phyloP scores from a whole-genome alignment of 805 yeast genomes.

The Starmerella powellii region DNA sequence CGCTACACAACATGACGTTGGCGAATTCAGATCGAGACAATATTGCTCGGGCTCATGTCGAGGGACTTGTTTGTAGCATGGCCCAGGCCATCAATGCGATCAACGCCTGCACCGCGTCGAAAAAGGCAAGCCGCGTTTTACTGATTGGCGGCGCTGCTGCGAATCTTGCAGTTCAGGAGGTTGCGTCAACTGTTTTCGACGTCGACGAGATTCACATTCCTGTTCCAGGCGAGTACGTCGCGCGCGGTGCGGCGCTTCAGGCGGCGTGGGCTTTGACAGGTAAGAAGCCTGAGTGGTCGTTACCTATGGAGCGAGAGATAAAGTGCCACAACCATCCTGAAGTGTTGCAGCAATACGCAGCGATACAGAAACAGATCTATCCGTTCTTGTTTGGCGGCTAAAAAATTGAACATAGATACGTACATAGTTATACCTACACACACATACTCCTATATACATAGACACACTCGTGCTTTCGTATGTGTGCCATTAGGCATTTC shows the following conservation, averaged over 20 bases:
- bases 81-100: slow-evolving; percentile 21
- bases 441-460: neutral
- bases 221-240: slow-evolving; percentile 22
- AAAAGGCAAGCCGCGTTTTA: slow-evolving; percentile 11
- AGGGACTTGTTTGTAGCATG: slow-evolving; percentile 22
- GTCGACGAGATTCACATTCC: slow-evolving; percentile 17
- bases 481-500: too few relatives aligned
- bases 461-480: too few relatives aligned
- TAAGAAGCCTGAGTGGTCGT: slow-evolving; percentile 18
- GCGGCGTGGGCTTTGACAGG: slow-evolving; percentile 23
- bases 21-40: slow-evolving; percentile 15
- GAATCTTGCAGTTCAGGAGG: slow-evolving; percentile 20
- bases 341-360: slow-evolving; percentile 14
- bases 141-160: slow-evolving; percentile 24
- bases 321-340: slow-evolving; percentile 7
- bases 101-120: slow-evolving; percentile 1
- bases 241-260: slow-evolving; percentile 25
- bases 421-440: neutral
- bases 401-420: neutral
- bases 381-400: slow-evolving; percentile 6
- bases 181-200: slow-evolving; percentile 19
- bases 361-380: slow-evolving; percentile 4
- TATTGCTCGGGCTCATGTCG: slow-evolving; percentile 23
- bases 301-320: slow-evolving; percentile 15
- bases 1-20: slow-evolving; percentile 21